Evolutionary conservation across 805 yeast species (phyloP), one percentile per base, ranked within the genome.

Genomic region (Zygoascus tannicola): DNA sequence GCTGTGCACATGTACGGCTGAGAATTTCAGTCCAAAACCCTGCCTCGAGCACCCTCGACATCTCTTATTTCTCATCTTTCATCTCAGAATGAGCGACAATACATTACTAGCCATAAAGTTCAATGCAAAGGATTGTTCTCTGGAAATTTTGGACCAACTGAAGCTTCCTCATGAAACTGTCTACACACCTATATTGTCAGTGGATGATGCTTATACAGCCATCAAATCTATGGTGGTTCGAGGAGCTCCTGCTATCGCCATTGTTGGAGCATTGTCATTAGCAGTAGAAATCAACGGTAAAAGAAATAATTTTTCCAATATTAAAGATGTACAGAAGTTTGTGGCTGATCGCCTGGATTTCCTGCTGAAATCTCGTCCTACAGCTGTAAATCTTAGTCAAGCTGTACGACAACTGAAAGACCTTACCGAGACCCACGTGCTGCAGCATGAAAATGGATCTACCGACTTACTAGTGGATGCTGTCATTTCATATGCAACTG

Each of bases 181-280:
- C 40, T 90, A 85, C 61, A 66, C 88, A 18, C 59, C 70, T 1
- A 74, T 90, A 46, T 51, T 66, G 32, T 66, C 76, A 15, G 77
- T 85, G 41, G 80, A 80, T 38, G 87, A 81, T 59, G 97, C 94
- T 3, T 85, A 67, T 63, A 70, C 72, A 16, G 94, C 84, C n/a
- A 90, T 90, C 61, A 80, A 78, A 57, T 71, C 71, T 46, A 90
- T 90, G 98, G 87, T 85, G 56, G 97, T 94, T 3, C 73, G 98
- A 60, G 98, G 98, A 32, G 98, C 98, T 0, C 98, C 98, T 0
- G 97, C 97, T 1, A 90, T 90, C 58, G 97, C 97, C 49, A 85
- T 90, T 46, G 97, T 90, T 2, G 97, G 95, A 4, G 79, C 87
- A 1, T 72, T 88, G 47, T 76, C 95, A 2, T 74, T 90, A 2